Evolutionary conservation across 768 basidiomycete genomes (phyloP).

Genomic region (Thelephora aurantiotincta): DNA sequence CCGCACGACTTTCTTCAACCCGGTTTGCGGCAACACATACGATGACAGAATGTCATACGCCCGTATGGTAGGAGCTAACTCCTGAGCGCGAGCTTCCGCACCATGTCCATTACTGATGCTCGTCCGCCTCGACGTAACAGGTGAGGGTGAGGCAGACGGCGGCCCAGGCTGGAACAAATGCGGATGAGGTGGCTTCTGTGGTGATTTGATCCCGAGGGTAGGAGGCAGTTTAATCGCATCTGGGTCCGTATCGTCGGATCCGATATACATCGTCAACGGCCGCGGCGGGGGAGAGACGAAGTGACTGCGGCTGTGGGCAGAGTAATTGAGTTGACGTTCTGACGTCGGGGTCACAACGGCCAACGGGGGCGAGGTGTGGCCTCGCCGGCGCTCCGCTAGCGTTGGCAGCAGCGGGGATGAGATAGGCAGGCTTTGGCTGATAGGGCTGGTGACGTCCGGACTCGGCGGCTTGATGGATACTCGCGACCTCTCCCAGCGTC

Average conservation of each 20-base stretch:
- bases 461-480: slow-evolving; percentile 1
- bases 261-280: slow-evolving; percentile 63
- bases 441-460: slow-evolving; percentile 3
- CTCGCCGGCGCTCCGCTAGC: slow-evolving; percentile 8
- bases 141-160: slow-evolving; percentile 5
- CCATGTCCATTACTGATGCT: slow-evolving; percentile 3
- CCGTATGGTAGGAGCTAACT: slow-evolving; percentile 1
- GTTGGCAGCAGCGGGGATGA: slow-evolving; percentile 5
- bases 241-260: slow-evolving; percentile 32
- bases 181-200: slow-evolving; percentile 9
- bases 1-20: no score
- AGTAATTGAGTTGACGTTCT: slow-evolving; percentile 30
- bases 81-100: neutral
- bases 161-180: slow-evolving; percentile 4
- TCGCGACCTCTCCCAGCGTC: slow-evolving; percentile 1
- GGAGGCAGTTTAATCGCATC: slow-evolving; percentile 48
- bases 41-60: slow-evolving; percentile 15
- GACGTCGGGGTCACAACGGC: slow-evolving; percentile 11
- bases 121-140: slow-evolving; percentile 4
- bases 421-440: slow-evolving; percentile 19
- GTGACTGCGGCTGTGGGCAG: slow-evolving; percentile 33
- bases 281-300: slow-evolving; percentile 59
- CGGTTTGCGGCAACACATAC: slow-evolving; percentile 2
- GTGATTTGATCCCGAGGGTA: slow-evolving; percentile 46
- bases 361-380: slow-evolving; percentile 6